These are phyloP conservation scores for Aspergillus latus DNA, from an alignment of 2,329 filamentous ascomycete genomes.

Conservation along the genomic window DNA sequence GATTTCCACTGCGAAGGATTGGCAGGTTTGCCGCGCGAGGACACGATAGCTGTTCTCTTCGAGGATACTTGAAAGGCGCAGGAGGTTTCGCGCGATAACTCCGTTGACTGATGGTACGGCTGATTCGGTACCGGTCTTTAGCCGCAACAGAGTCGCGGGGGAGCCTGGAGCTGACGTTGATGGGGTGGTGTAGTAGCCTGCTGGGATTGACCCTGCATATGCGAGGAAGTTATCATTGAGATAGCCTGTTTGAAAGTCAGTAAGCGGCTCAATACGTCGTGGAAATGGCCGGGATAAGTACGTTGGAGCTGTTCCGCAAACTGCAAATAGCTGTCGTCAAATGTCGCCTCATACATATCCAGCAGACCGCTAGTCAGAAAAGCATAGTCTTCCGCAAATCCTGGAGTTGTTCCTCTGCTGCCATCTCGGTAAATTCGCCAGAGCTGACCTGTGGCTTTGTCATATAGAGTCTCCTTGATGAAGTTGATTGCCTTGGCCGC, in stretches of 20 bases:
- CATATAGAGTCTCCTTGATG: conserved; percentile 72
- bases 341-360: conserved; percentile 79
- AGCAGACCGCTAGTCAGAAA: conserved; percentile 81
- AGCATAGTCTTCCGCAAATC: conserved; percentile 92
- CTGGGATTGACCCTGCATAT: conserved; percentile 39
- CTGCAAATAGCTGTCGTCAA: conserved; percentile 70
- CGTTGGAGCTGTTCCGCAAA: conserved; percentile 82
- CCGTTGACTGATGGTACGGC: conserved; percentile 88
- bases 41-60: conserved; percentile 63
- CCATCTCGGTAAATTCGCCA: conserved; percentile 72
- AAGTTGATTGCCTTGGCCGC: conserved; percentile 71
- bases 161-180: conserved; percentile 60
- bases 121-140: conserved; percentile 95
- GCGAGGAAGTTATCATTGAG: conserved; percentile 82
- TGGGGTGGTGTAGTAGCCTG: conserved; percentile 45
- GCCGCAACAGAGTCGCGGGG: conserved; percentile 64
- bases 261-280: conserved; percentile 10
- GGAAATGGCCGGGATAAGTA: conserved; percentile 38
- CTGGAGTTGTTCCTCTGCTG: conserved; percentile 63
- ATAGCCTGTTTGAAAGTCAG: conserved; percentile 50
- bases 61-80: conserved; percentile 71
- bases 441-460: conserved; percentile 60
- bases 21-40: conserved; percentile 70
- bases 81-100: conserved; percentile 81
- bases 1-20: conserved; percentile 87